These are phyloP conservation scores for Yarrowia sp. DNA, from an alignment of 805 yeast genomes.

Conservation along the genomic window DNA sequence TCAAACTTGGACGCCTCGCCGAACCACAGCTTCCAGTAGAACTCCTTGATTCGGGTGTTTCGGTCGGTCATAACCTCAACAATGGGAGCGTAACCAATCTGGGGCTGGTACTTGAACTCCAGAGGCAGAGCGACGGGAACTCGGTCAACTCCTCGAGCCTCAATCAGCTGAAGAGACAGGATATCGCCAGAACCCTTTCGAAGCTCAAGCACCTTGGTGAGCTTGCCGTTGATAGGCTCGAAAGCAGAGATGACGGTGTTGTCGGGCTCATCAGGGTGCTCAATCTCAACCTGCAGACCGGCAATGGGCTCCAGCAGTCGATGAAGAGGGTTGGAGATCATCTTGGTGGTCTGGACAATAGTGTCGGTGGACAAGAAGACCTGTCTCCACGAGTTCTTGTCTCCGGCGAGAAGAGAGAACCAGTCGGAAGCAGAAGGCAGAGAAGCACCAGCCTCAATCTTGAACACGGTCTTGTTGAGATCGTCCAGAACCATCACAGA, in stretches of 20 bases:
- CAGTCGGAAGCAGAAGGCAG: slow-evolving; percentile 53
- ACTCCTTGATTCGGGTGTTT: slow-evolving; percentile 87
- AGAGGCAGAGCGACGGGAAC: slow-evolving; percentile 72
- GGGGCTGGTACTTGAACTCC: slow-evolving; percentile 73
- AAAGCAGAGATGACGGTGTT: slow-evolving; percentile 62
- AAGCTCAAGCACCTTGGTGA: slow-evolving; percentile 59
- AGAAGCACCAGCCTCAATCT: slow-evolving; percentile 40
- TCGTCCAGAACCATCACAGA: slow-evolving; percentile 34
- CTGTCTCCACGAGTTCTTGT: slow-evolving; percentile 78
- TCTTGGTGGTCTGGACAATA: slow-evolving; percentile 81
- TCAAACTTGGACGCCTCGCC: slow-evolving; percentile 53
- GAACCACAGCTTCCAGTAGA: slow-evolving; percentile 98
- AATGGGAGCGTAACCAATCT: slow-evolving; percentile 94
- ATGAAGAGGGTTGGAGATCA: slow-evolving; percentile 73
- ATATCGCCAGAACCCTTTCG: slow-evolving; percentile 47
- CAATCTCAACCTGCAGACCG: slow-evolving; percentile 61
- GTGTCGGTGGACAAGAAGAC: slow-evolving; percentile 79
- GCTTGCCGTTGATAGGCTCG: slow-evolving; percentile 67
- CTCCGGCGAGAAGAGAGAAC: slow-evolving; percentile 81
- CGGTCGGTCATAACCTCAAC: slow-evolving; percentile 86
- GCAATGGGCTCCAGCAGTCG: slow-evolving; percentile 75
- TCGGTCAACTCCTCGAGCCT: slow-evolving; percentile 80
- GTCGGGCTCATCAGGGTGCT: slow-evolving; percentile 48
- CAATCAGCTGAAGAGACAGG: slow-evolving; percentile 74
- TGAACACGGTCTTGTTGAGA: slow-evolving; percentile 36